Conservation (phyloP, 2,329 filamentous ascomycete species). For the Colletotrichum phormii region DNA sequence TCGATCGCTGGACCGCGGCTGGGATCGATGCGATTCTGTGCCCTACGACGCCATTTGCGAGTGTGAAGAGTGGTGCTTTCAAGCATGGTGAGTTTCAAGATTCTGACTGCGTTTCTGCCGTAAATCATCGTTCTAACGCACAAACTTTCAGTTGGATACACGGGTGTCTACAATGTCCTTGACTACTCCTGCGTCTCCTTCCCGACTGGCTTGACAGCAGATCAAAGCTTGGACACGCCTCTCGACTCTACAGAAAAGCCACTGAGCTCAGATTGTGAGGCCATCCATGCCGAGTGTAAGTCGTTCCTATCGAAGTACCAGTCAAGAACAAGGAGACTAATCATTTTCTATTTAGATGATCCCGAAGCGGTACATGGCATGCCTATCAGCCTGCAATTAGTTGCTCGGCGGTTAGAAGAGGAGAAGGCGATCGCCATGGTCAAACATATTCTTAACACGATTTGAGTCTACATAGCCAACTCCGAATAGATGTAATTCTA, state of each 20-base stretch:
- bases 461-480: background rate
- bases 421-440: slow-evolving; percentile 53
- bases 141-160: slow-evolving; percentile 56
- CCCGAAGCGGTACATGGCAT: slow-evolving; percentile 52
- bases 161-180: slow-evolving; percentile 61
- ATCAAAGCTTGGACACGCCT: slow-evolving; percentile 51
- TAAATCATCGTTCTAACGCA: background rate
- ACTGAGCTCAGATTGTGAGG: slow-evolving; percentile 50
- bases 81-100: slow-evolving; percentile 51
- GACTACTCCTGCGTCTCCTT: slow-evolving; percentile 62
- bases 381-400: slow-evolving; percentile 56
- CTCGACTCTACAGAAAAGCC: slow-evolving; percentile 45
- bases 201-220: slow-evolving; percentile 54
- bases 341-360: slow-evolving; percentile 46
- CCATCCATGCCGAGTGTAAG: slow-evolving; percentile 57
- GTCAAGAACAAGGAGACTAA: background rate
- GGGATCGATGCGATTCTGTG: slow-evolving; percentile 72
- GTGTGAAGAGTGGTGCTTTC: slow-evolving; percentile 55
- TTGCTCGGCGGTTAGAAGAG: slow-evolving; percentile 55
- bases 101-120: background rate
- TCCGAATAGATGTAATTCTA: background rate
- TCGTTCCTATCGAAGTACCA: background rate
- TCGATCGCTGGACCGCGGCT: slow-evolving; percentile 58
- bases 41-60: slow-evolving; percentile 62
- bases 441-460: slow-evolving; percentile 35